phyloP scores from a whole-genome alignment of 371 early-diverging fungal species.

The Rhizopus stolonifer region DNA sequence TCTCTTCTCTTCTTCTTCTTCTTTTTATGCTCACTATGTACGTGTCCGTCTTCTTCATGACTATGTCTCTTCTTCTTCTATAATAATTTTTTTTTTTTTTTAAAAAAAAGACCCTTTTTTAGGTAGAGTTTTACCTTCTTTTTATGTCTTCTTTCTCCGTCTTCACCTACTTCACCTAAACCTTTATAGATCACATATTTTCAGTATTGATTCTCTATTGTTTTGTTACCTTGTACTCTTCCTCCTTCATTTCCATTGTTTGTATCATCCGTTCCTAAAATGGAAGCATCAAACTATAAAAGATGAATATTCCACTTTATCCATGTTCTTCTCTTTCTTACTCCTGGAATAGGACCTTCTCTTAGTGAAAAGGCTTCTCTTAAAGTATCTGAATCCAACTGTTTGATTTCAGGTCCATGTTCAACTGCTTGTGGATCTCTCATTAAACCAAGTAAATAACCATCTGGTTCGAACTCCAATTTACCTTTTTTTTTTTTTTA shows the following conservation, averaged over 20 bases:
- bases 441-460: conserved; percentile 39
- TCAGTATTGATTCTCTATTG: too few species aligned
- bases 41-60: conserved; percentile 56
- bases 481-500: conserved; percentile 37
- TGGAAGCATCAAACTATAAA: conserved; percentile 56
- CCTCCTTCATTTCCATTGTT: conserved; percentile 16
- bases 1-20: conserved; percentile 62
- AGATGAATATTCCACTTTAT: neutral
- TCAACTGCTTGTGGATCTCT: conserved; percentile 45
- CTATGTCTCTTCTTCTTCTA: conserved; percentile 71
- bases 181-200: too few species aligned
- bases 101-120: neutral
- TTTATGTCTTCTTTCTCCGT: conserved; percentile 56
- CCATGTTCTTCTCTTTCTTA: conserved; percentile 18
- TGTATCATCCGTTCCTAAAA: conserved; percentile 53
- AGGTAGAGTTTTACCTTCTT: conserved; percentile 71
- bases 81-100: neutral
- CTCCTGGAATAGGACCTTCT: conserved; percentile 61
- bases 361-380: conserved; percentile 53
- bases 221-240: neutral
- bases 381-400: conserved; percentile 46
- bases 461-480: conserved; percentile 41
- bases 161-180: conserved; percentile 36
- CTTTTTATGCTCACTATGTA: conserved; percentile 54
- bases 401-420: conserved; percentile 31